Evolutionary conservation across 306 rosid genomes (phyloP).

Genomic region (Pterocarpus santalinus): DNA sequence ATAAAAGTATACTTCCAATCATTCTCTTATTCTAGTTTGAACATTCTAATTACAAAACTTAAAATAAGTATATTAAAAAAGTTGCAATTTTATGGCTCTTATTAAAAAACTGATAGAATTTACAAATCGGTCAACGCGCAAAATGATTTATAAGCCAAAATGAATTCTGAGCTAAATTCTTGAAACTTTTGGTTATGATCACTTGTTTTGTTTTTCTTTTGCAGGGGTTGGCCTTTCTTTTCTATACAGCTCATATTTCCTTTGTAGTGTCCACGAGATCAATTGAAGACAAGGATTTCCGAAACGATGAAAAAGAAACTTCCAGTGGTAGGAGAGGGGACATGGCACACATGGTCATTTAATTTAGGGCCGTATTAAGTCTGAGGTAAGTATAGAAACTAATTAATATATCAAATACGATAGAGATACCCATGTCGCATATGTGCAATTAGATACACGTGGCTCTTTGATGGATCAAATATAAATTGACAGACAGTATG

Average conservation of each 20-base stretch:
- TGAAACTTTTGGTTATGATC: not conserved
- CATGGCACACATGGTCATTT: constrained; percentile 49
- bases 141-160: not conserved
- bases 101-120: not conserved
- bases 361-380: constrained; percentile 51
- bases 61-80: too few species aligned
- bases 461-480: constrained; percentile 30
- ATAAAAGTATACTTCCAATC: not conserved
- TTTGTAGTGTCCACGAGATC: constrained; percentile 6
- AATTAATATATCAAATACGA: constrained; percentile 1
- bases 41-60: not conserved
- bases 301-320: constrained; percentile 19
- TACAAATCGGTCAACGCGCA: not conserved
- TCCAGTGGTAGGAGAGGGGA: constrained; percentile 34
- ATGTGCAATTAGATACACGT: constrained; percentile 29
- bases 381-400: constrained; percentile 37
- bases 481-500: constrained; percentile 27
- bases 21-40: not conserved
- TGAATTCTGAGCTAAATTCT: not conserved
- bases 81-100: not conserved
- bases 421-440: constrained; percentile 5
- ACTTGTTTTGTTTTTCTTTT: constrained; percentile 4
- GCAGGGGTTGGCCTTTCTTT: constrained; percentile 18
- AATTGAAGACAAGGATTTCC: constrained; percentile 32
- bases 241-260: constrained; percentile 42